Evolutionary conservation across 108 stramenopile species (phyloP).

Genomic region (Conticribra guillardii): DNA sequence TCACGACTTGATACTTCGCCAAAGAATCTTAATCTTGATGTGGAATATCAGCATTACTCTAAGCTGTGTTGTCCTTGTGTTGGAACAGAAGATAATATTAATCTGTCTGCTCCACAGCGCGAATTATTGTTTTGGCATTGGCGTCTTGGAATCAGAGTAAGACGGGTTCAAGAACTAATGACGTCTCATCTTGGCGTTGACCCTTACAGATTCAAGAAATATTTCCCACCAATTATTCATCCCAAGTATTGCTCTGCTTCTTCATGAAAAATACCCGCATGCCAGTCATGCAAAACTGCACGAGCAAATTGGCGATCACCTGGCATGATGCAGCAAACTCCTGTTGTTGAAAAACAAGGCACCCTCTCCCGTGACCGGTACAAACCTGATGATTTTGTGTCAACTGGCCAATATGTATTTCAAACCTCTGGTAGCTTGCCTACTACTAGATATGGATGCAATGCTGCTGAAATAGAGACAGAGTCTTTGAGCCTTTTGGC

Average conservation of each 20-base stretch:
- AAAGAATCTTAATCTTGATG: background rate
- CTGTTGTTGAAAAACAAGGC: background rate
- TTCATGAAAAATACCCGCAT: background rate
- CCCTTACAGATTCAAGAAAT: too few relatives aligned
- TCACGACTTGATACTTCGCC: too few relatives aligned
- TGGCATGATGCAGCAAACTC: too few relatives aligned
- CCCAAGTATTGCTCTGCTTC: background rate
- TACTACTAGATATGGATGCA: conserved; percentile 33
- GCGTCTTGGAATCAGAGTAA: background rate
- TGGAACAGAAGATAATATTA: background rate
- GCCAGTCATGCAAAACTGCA: background rate
- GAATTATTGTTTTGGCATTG: background rate
- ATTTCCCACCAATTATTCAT: background rate
- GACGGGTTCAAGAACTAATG: background rate
- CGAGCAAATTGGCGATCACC: background rate
- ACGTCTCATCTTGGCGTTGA: too few relatives aligned
- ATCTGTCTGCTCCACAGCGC: background rate
- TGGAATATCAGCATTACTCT: background rate
- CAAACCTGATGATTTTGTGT: conserved; percentile 39
- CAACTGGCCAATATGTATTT: conserved; percentile 38
- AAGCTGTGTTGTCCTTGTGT: background rate
- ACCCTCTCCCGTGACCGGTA: background rate
- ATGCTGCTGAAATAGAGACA: conserved; percentile 3
- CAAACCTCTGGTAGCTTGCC: conserved; percentile 33
- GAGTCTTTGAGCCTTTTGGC: too few relatives aligned